Conservation (phyloP, 2,329 filamentous ascomycete genomes). For the Claviceps digitariae region DNA sequence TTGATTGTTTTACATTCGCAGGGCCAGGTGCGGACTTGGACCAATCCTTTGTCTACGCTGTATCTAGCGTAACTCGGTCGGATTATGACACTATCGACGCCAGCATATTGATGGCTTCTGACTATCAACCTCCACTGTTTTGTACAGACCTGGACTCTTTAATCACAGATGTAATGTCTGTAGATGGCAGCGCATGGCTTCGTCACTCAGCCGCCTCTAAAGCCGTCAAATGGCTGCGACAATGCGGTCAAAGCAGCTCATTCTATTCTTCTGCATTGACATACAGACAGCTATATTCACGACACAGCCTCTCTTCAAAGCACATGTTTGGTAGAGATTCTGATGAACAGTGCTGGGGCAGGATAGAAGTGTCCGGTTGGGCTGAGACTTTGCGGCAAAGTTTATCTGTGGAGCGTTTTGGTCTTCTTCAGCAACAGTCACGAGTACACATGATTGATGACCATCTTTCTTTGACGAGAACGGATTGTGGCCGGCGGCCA, state of each 20-base stretch:
- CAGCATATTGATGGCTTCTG: constrained; percentile 81
- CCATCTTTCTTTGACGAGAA: constrained; percentile 7
- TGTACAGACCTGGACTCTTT: constrained; percentile 59
- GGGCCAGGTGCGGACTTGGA: constrained; percentile 14
- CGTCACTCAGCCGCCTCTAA: constrained; percentile 75
- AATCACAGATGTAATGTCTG: constrained; percentile 62
- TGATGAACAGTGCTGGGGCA: constrained; percentile 15
- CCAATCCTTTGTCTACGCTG: constrained; percentile 46
- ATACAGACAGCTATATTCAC: background rate
- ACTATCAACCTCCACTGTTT: constrained; percentile 71
- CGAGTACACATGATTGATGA: background rate
- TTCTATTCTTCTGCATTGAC: constrained; percentile 4
- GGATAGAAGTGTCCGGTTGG: constrained; percentile 23
- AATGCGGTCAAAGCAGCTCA: constrained; percentile 7
- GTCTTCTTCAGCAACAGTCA: constrained; percentile 5
- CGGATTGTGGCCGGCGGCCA: background rate
- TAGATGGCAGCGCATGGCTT: constrained; percentile 65
- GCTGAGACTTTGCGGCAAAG: constrained; percentile 23
- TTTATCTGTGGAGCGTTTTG: constrained; percentile 19
- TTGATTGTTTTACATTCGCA: constrained; percentile 56
- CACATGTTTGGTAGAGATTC: background rate
- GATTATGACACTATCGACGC: constrained; percentile 84
- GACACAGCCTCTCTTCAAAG: too few relatives aligned
- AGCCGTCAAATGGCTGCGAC: constrained; percentile 55
- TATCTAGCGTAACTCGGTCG: constrained; percentile 59